Evolutionary conservation across 345 rosid species (phyloP), one percentile per base, ranked within the genome.

Genomic region (Corchorus capsularis): DNA sequence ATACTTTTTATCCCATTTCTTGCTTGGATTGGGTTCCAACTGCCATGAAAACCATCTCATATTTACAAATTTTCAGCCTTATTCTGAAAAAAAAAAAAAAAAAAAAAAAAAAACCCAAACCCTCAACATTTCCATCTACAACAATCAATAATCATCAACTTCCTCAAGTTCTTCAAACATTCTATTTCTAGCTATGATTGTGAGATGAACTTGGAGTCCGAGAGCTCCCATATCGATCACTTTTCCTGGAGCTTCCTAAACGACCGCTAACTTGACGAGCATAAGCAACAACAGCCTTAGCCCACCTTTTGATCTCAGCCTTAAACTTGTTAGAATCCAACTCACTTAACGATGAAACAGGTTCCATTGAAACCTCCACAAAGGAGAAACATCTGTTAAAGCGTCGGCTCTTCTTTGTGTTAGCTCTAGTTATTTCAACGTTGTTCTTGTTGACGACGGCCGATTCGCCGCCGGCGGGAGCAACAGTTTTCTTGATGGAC

Each of bases 221-320:
- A 35, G 63, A 63, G 9, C 77, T 49, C 46, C 55, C 73, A 35
- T 53, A 35, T 35, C 54, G 53, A 17, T 37, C 45, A 59, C 47
- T 22, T 34, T 74, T 75, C 43, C 83, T 67, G 0, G 81, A 64
- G 74, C 83, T 80, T 12, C 84, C 83, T 2, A 90, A 62, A 9
- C 77, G 62, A 12, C 87, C 81, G 50, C 97, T 93, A 62, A 93
- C 89, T 82, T 95, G 98, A 47, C 97, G 93, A 69, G 93, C 98
- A 43, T 90, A 89, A 3, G 80, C 82, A 6, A 79, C 99, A 1
- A 93, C 96, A 63, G 90, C 89, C 81, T 88, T 93, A 9, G 98
- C 92, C 99, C 99, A 95, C 77, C 89, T 91, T 52, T 53, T 81
- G 65, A 95, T 95, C 73, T 88, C 97, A 7, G 41, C 83, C 86